Evolutionary conservation across 1,284 basidiomycete genomes (phyloP).

Genomic region (Irpex sp.): DNA sequence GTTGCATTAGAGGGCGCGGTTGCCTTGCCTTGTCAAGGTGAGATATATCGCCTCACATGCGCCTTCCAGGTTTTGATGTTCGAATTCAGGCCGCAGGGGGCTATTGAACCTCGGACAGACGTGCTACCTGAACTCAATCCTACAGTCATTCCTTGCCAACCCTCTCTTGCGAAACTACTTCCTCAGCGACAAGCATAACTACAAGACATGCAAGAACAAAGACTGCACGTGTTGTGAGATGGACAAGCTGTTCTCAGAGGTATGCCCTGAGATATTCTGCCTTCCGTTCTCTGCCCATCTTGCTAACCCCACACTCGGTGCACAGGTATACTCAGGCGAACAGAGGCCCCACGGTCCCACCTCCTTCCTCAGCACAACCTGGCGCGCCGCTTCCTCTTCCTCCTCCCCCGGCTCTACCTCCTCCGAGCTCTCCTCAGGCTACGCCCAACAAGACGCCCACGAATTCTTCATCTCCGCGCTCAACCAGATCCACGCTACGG

Average conservation of each 20-base stretch:
- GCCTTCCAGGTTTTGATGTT: not conserved
- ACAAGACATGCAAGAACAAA: constrained; percentile 61
- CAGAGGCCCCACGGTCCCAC: constrained; percentile 78
- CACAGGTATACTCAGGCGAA: constrained; percentile 70
- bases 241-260: constrained; percentile 89
- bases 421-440: constrained; percentile 72
- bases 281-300: not conserved
- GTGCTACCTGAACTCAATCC: constrained; percentile 91
- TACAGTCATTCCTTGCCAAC: constrained; percentile 93
- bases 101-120: constrained; percentile 93
- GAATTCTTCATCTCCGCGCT: constrained; percentile 84
- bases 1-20: constrained; percentile 32
- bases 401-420: constrained; percentile 78
- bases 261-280: constrained; percentile 23
- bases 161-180: constrained; percentile 90
- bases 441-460: constrained; percentile 94
- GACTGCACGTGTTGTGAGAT: constrained; percentile 94
- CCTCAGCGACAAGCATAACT: constrained; percentile 83
- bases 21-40: constrained; percentile 63
- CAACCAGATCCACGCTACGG: constrained; percentile 82
- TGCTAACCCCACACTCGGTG: too few relatives aligned
- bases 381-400: constrained; percentile 84
- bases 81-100: constrained; percentile 68
- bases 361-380: constrained; percentile 82
- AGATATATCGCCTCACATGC: not conserved